A percentile compares a stretch with the other conserved stretches of the same genome.
These are phyloP conservation scores for Protostelium mycophagum DNA, from an alignment of 78 protist genomes.

Conservation along the genomic window DNA sequence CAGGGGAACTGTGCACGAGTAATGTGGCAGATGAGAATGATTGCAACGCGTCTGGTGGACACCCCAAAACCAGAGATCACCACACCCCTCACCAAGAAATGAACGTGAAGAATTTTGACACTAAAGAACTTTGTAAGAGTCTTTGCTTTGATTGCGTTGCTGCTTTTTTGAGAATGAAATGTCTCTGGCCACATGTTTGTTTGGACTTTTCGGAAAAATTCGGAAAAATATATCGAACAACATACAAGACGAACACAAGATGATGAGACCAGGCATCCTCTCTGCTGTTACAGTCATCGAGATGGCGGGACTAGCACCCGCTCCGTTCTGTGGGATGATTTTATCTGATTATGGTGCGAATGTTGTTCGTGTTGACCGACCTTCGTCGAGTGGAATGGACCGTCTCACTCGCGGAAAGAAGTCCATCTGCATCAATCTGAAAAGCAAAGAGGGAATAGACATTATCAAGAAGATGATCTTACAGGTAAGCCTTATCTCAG, in stretches of 20 bases:
- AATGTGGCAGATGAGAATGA: slow-evolving; percentile 47
- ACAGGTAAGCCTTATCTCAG: neutral
- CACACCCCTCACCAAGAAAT: no score
- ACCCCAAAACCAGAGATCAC: no score
- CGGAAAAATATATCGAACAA: no score
- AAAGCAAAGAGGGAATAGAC: slow-evolving; percentile 7
- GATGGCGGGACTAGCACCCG: slow-evolving; percentile 44
- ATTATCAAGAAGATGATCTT: neutral
- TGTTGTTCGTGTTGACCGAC: slow-evolving; percentile 70
- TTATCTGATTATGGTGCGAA: slow-evolving; percentile 73
- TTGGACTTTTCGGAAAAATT: no score
- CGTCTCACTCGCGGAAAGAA: slow-evolving; percentile 56
- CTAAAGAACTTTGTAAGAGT: no score
- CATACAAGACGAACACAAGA: no score
- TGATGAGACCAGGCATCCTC: no score
- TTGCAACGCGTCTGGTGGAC: slow-evolving; percentile 29
- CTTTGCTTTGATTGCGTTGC: no score
- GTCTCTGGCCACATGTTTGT: no score
- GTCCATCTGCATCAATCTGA: slow-evolving; percentile 48
- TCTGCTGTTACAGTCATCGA: slow-evolving; percentile 24
- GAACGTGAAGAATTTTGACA: no score
- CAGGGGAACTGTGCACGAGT: slow-evolving; percentile 26
- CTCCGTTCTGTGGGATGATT: slow-evolving; percentile 43
- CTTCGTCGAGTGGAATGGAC: neutral
- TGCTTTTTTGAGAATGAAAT: no score